These are phyloP conservation scores for Suillus bovinus DNA, from an alignment of 768 basidiomycete genomes.

Conservation along the genomic window DNA sequence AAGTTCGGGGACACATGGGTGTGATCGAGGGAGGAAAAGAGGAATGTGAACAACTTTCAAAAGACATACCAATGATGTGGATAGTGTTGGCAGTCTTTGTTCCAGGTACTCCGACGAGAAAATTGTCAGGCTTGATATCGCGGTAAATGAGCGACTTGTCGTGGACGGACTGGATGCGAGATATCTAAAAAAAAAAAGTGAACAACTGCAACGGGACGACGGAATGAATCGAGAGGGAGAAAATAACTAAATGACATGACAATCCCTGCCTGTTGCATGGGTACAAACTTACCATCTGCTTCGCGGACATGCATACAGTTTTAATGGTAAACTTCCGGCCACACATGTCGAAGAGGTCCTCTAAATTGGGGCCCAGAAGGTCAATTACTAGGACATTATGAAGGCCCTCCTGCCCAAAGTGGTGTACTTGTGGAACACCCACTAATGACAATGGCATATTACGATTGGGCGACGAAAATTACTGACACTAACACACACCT, in stretches of 20 bases:
- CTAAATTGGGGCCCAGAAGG: slow-evolving; percentile 94
- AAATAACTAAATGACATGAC: neutral
- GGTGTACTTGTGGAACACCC: slow-evolving; percentile 96
- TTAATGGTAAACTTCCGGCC: slow-evolving; percentile 97
- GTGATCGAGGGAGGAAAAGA: slow-evolving; percentile 7
- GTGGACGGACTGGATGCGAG: slow-evolving; percentile 95
- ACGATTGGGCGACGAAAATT: slow-evolving; percentile 18
- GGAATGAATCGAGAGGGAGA: slow-evolving; percentile 7
- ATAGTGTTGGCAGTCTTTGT: slow-evolving; percentile 89
- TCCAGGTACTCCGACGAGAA: slow-evolving; percentile 91
- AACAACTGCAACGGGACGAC: slow-evolving; percentile 13
- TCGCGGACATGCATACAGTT: slow-evolving; percentile 98
- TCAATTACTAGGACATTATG: slow-evolving; percentile 97
- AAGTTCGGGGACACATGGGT: slow-evolving; percentile 3
- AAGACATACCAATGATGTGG: slow-evolving; percentile 77
- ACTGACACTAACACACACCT: slow-evolving; percentile 50
- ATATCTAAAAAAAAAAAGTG: slow-evolving; percentile 55
- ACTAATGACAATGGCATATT: slow-evolving; percentile 45
- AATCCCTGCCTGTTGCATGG: neutral
- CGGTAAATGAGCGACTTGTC: slow-evolving; percentile 98
- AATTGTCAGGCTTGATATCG: slow-evolving; percentile 99
- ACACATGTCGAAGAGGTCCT: slow-evolving; percentile 99
- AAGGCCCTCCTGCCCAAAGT: slow-evolving; percentile 97
- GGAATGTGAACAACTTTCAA: slow-evolving; percentile 1
- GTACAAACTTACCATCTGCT: slow-evolving; percentile 82